Conservation (phyloP, 2,329 filamentous ascomycete species). For the Helminthosporium solani region DNA sequence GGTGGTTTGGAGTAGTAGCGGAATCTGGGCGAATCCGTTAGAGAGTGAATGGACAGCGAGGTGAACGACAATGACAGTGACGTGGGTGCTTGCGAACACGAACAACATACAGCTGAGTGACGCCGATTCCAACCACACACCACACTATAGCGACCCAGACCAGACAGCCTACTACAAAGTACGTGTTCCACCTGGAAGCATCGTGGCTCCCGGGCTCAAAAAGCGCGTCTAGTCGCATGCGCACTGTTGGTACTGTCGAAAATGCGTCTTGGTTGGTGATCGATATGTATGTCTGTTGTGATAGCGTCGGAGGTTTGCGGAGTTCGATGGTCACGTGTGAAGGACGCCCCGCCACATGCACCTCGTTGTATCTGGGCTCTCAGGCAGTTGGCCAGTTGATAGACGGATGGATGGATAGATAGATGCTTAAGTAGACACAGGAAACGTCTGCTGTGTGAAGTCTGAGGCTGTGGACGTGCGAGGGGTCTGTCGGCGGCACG, state of each 20-base stretch:
- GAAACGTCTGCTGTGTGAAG: neutral
- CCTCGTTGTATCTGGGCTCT: no score
- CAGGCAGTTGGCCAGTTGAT: no score
- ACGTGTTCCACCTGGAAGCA: constrained; percentile 33
- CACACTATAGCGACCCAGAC: constrained; percentile 59
- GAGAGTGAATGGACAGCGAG: neutral
- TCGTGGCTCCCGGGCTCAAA: constrained; percentile 25
- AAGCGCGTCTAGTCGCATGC: constrained; percentile 36
- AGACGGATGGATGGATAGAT: no score
- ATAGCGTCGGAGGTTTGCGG: constrained; percentile 4
- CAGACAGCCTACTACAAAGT: constrained; percentile 51
- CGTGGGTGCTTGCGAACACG: no score
- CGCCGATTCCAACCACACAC: constrained; percentile 59
- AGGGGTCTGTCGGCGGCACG: neutral
- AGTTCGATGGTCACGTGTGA: neutral
- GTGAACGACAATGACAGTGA: constrained; percentile 3
- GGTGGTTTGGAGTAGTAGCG: constrained; percentile 54
- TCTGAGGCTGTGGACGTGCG: neutral
- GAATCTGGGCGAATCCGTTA: constrained; percentile 47
- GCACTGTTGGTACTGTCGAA: constrained; percentile 13
- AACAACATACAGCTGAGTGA: constrained; percentile 59
- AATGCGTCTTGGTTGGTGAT: no score
- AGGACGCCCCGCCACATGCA: no score
- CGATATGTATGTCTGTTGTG: neutral
- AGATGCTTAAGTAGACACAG: no score